A percentile compares a stretch with the other conserved stretches of the same genome.
Conservation (phyloP, 768 basidiomycete species). For the Amanita fuliginea region DNA sequence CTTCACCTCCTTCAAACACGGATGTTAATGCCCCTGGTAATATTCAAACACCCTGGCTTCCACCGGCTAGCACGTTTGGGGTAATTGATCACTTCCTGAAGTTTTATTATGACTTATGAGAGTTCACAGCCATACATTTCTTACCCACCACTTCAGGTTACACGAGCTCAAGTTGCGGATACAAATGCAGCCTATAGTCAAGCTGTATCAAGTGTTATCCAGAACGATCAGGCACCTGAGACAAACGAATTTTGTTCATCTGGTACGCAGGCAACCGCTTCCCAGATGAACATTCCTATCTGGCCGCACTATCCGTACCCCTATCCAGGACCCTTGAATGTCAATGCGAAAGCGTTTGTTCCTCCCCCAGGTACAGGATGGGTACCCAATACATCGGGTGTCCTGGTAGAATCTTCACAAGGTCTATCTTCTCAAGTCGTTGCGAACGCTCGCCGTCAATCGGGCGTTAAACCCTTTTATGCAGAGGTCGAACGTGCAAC, state of each 20-base stretch:
- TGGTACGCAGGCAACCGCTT: constrained; percentile 17
- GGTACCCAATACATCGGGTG: background rate
- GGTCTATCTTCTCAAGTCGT: background rate
- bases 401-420: background rate
- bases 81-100: constrained; percentile 22
- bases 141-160: constrained; percentile 27
- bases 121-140: constrained; percentile 33
- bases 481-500: constrained; percentile 13
- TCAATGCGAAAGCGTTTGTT: constrained; percentile 1
- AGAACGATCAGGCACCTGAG: constrained; percentile 63
- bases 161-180: constrained; percentile 22
- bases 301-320: constrained; percentile 16
- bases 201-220: constrained; percentile 54
- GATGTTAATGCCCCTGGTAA: constrained; percentile 25
- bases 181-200: constrained; percentile 22
- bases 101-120: constrained; percentile 1
- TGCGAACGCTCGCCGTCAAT: constrained; percentile 12
- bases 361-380: background rate
- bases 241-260: constrained; percentile 63
- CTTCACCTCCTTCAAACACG: constrained; percentile 16
- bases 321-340: constrained; percentile 11
- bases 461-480: constrained; percentile 17
- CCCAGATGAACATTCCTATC: constrained; percentile 15
- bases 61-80: constrained; percentile 28
- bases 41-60: constrained; percentile 25